Base-by-base conservation (phyloP, 2,329 filamentous ascomycete genomes). In the Colletotrichum spinosum region DNA sequence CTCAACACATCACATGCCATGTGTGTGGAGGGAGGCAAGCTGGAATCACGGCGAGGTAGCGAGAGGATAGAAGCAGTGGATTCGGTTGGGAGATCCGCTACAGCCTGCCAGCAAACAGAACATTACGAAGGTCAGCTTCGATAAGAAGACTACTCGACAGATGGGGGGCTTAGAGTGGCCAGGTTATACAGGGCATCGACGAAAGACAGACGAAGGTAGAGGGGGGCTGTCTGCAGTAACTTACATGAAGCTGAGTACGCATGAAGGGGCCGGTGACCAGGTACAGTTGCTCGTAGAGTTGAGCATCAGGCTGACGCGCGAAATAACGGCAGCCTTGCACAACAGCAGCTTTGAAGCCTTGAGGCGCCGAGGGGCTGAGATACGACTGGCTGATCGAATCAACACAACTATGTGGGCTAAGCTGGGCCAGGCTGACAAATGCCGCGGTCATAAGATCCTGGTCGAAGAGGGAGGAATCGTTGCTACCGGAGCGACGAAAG, bases 401-500 rank as follows among this genome's bases (percentile, higher is more conserved):
- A 53, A 88, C 80, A 63, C 83, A 86, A 57, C 81, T 80, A 53
- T 89, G 86, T 59, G 88, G 83, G 71, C 86, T 88, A 41, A 92
- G 78, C 69, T 90, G 84, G 11, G 85, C 81, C 45, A 91, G 77
- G 73, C 86, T 88, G 60, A 91, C 88, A 72, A 91, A 90, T 4
- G 88, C 84, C 42, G 87, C 87, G 13, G 88, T 90, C 77, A 90
- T 88, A 71, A 90, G 81, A 64, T 89, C 84, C 72, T 87, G 85
- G 62, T 90, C 88, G 69, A 90, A 87, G 37, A 80, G 75, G 33
- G 78, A 74, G n/a, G 78, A 76, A 34, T 89, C 84, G 44, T 79
- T 73, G 10, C 79, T 79, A 1, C 81, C 75, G 3, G 81, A 78
- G 39, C 83, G 83, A 60, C 85, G 83, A 70, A 91, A 91, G 5